Evolutionary conservation across 2,329 filamentous ascomycete species (phyloP).

Genomic region (Colletotrichum sp.): DNA sequence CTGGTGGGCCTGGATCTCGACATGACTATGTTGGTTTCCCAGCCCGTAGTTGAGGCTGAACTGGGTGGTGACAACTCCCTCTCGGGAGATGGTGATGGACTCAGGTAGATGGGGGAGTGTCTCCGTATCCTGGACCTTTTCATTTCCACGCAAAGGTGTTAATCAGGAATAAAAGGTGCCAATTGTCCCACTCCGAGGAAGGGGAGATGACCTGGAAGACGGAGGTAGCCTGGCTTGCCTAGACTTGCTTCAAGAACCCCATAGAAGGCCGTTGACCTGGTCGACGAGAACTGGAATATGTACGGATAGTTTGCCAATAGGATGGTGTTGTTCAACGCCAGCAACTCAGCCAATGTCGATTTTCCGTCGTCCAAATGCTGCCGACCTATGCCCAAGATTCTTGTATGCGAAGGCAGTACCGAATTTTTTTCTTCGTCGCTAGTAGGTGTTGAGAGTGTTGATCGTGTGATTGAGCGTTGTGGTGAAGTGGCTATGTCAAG

Average conservation of each 20-base stretch:
- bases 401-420: background rate
- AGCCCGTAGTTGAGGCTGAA: slow-evolving; percentile 50
- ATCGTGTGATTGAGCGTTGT: background rate
- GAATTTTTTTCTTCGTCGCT: background rate
- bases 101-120: slow-evolving; percentile 49
- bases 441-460: background rate
- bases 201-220: background rate
- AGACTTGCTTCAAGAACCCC: background rate
- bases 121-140: slow-evolving; percentile 50
- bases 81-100: slow-evolving; percentile 41
- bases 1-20: slow-evolving; percentile 55
- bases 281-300: background rate
- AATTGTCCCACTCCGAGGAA: background rate
- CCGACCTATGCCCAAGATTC: background rate
- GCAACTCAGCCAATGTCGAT: background rate
- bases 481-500: background rate
- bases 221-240: background rate
- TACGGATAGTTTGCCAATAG: background rate
- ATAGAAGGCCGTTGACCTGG: background rate
- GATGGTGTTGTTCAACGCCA: background rate
- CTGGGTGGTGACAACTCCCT: slow-evolving; percentile 46
- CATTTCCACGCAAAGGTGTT: slow-evolving; percentile 39
- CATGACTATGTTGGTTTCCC: slow-evolving; percentile 48
- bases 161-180: background rate
- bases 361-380: background rate